Base-by-base conservation (phyloP, 164 flowering plant species). In the Annona cherimola region DNA sequence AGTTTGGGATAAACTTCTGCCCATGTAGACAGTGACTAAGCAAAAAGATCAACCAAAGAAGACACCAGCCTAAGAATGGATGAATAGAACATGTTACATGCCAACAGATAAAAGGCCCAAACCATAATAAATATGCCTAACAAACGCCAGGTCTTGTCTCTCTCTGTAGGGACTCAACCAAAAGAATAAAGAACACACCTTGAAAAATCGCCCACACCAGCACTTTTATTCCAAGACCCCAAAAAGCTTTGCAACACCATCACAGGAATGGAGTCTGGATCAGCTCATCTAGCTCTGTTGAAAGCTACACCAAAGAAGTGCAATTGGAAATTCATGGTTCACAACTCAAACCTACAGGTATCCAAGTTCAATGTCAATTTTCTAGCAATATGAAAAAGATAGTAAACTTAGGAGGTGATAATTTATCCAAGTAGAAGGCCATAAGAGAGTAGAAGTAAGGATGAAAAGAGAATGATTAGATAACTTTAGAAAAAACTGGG, bases 221-320 rank as follows among this genome's bases (percentile, higher is more conserved):
- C 83, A 80, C 50, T 85, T 74, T 83, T 89, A 61, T 86, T 89
- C 94, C 94, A 93, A 61, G 93, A 86, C 61, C 98, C 98, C 78
- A 93, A 54, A 90, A 93, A 81, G 18, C 89, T 78, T 74, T 89
- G 98, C 85, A 93, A 84, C 55, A 93, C 93, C 98, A 93, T 93
- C 65, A 93, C 80, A 8, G 93, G 87, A 77, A 89, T 84, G 26
- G 98, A 88, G 82, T 92, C 90, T 76, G 98, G 96, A 84, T 93
- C 96, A 41, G 90, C 87, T 92, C 93, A 93, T 9, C 94, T 83
- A 66, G 92, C 89, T 69, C 98, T 94, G 65, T 81, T 82, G 78
- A 89, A 89, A 43, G 98, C 98, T 77, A 93, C 83, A 0, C 93
- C 96, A 82, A 93, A 91, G 89, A 83, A 88, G 96, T 11, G 98